Evolutionary conservation across 495 filamentous ascomycete species (phyloP).

Genomic region (Xylaria grammica): DNA sequence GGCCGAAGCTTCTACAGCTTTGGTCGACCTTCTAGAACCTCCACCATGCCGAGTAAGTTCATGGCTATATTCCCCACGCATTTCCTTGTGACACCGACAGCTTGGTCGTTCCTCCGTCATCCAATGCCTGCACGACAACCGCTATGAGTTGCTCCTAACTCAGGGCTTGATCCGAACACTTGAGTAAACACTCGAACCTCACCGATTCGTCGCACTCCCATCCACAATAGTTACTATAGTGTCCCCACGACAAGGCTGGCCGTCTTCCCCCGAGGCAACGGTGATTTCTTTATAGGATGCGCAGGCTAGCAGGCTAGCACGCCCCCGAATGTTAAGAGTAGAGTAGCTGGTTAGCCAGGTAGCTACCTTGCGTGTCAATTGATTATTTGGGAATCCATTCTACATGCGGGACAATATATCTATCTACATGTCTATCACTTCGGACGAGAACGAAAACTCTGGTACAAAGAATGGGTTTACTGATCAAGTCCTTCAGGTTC

Average conservation of each 20-base stretch:
- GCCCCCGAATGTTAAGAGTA: no score
- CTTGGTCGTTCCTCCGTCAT: background rate
- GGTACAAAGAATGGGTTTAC: background rate
- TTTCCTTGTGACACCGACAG: constrained; percentile 4
- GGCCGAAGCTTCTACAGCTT: constrained; percentile 16
- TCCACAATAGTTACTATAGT: background rate
- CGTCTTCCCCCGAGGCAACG: background rate
- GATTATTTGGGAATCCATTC: background rate
- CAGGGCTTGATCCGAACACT: background rate
- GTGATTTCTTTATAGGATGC: background rate
- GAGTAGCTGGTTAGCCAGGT: background rate
- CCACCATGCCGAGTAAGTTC: constrained; percentile 25
- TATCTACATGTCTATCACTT: background rate
- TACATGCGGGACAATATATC: background rate
- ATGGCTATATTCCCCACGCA: background rate
- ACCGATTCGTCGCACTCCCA: background rate
- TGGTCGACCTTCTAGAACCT: constrained; percentile 3
- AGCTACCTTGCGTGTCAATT: background rate
- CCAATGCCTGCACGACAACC: background rate
- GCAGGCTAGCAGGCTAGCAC: no score
- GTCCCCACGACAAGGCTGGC: background rate
- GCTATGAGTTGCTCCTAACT: background rate
- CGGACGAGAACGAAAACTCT: constrained; percentile 5
- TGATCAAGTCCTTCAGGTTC: constrained; percentile 36
- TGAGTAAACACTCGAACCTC: background rate